These are phyloP conservation scores for Talaromyces piceae DNA, from an alignment of 2,329 filamentous ascomycete species.

Conservation along the genomic window DNA sequence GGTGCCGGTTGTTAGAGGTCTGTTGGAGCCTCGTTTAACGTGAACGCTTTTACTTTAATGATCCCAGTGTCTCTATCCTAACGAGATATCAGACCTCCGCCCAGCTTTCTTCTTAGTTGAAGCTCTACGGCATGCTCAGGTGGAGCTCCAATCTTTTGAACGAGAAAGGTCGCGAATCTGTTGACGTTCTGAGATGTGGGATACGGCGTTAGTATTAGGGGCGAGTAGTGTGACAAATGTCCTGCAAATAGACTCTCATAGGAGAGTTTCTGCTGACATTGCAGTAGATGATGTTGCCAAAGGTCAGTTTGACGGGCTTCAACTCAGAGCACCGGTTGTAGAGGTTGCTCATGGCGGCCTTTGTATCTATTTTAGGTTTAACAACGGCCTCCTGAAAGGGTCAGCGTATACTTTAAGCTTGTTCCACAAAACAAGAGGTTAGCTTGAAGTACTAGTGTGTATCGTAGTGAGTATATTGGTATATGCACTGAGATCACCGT, in stretches of 20 bases:
- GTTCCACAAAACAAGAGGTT: background rate
- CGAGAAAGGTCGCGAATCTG: constrained; percentile 13
- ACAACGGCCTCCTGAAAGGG: background rate
- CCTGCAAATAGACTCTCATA: constrained; percentile 17
- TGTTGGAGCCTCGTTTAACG: constrained; percentile 19
- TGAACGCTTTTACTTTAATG: constrained; percentile 21
- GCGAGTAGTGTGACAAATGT: background rate
- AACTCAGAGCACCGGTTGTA: constrained; percentile 20
- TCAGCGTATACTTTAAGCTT: background rate
- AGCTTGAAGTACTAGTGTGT: background rate
- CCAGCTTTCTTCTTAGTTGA: constrained; percentile 12
- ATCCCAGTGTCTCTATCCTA: constrained; percentile 20
- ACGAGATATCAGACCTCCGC: constrained; percentile 14
- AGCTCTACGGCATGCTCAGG: constrained; percentile 14
- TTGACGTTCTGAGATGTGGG: constrained; percentile 15
- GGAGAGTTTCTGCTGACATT: constrained; percentile 15
- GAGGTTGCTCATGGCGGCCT: constrained; percentile 19
- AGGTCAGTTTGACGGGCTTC: constrained; percentile 19
- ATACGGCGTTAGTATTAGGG: background rate
- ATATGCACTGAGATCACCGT: constrained; percentile 1
- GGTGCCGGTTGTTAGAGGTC: constrained; percentile 21
- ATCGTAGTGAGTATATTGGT: background rate
- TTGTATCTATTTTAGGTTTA: constrained; percentile 9
- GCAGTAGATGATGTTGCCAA: constrained; percentile 16
- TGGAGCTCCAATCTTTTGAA: constrained; percentile 16